Evolutionary conservation across 331 rosid genomes (phyloP).

Genomic region (Pyracantha coccinea): DNA sequence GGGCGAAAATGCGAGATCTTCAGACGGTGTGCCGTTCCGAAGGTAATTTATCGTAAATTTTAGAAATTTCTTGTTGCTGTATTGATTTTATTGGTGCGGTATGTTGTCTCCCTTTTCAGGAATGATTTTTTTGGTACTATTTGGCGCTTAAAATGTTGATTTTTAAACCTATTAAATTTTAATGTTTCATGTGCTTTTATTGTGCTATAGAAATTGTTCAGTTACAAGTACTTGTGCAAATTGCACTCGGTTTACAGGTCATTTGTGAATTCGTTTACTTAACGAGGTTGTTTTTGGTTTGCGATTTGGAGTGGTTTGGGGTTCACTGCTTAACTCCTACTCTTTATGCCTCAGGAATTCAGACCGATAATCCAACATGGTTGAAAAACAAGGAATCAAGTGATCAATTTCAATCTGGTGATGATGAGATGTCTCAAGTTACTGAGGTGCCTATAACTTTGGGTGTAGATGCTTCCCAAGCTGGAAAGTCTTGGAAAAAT

Average conservation of each 20-base stretch:
- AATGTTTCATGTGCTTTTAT: not conserved
- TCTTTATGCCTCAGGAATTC: constrained; percentile 30
- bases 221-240: not conserved
- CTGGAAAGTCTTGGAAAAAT: constrained; percentile 20
- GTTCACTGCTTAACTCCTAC: constrained; percentile 1
- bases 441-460: constrained; percentile 27
- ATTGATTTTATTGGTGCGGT: not conserved
- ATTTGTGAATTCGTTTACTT: not conserved
- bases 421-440: constrained; percentile 37
- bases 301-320: not conserved
- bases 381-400: constrained; percentile 23
- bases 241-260: not conserved
- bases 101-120: not conserved
- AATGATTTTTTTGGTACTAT: not conserved
- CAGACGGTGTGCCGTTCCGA: constrained; percentile 42
- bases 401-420: constrained; percentile 22
- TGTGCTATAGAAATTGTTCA: not conserved
- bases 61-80: not conserved
- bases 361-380: constrained; percentile 2
- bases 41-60: constrained; percentile 31
- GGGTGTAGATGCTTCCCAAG: constrained; percentile 25
- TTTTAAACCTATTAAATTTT: not conserved
- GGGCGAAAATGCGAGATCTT: constrained; percentile 67
- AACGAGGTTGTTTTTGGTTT: not conserved
- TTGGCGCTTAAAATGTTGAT: not conserved